phyloP scores from a whole-genome alignment of 2,329 filamentous ascomycete species.

The Pseudocercospora cruenta region DNA sequence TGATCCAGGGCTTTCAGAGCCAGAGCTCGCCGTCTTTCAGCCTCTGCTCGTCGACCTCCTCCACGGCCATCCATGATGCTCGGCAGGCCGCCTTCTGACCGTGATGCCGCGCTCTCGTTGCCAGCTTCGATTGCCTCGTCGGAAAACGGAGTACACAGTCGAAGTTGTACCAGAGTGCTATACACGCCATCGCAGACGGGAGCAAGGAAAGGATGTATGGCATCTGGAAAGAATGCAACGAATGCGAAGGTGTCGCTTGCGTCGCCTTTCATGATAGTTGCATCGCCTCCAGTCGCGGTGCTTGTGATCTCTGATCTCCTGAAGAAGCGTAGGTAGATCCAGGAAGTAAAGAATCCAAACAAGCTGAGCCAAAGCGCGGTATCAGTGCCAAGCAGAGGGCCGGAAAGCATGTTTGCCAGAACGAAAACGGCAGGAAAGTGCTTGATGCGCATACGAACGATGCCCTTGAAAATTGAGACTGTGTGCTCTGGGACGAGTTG shows the following conservation, averaged over 20 bases:
- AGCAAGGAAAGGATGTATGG: slow-evolving; percentile 75
- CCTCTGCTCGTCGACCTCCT: slow-evolving; percentile 70
- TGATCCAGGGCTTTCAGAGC: slow-evolving; percentile 92
- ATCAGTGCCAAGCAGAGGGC: slow-evolving; percentile 67
- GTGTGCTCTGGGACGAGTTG: slow-evolving; percentile 97
- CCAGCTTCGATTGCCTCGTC: slow-evolving; percentile 75
- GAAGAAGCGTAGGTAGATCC: slow-evolving; percentile 96
- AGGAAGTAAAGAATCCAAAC: slow-evolving; percentile 83
- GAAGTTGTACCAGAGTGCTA: slow-evolving; percentile 71
- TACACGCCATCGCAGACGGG: slow-evolving; percentile 76
- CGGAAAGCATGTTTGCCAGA: slow-evolving; percentile 70
- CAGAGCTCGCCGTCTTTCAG: slow-evolving; percentile 83
- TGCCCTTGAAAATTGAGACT: slow-evolving; percentile 85
- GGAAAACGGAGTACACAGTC: slow-evolving; percentile 83
- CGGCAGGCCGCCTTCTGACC: slow-evolving; percentile 64
- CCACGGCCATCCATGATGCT: slow-evolving; percentile 58
- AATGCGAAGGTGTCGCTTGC: slow-evolving; percentile 96
- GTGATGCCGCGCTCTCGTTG: slow-evolving; percentile 70
- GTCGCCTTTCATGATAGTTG: slow-evolving; percentile 73
- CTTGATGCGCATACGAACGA: slow-evolving; percentile 86
- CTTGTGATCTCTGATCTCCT: slow-evolving; percentile 63
- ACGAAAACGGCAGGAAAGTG: slow-evolving; percentile 77
- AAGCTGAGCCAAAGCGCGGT: slow-evolving; percentile 78
- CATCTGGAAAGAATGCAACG: slow-evolving; percentile 90
- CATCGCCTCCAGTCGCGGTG: slow-evolving; percentile 53